phyloP scores from a whole-genome alignment of 2,329 filamentous ascomycete species.

The Geosmithia putterillii region DNA sequence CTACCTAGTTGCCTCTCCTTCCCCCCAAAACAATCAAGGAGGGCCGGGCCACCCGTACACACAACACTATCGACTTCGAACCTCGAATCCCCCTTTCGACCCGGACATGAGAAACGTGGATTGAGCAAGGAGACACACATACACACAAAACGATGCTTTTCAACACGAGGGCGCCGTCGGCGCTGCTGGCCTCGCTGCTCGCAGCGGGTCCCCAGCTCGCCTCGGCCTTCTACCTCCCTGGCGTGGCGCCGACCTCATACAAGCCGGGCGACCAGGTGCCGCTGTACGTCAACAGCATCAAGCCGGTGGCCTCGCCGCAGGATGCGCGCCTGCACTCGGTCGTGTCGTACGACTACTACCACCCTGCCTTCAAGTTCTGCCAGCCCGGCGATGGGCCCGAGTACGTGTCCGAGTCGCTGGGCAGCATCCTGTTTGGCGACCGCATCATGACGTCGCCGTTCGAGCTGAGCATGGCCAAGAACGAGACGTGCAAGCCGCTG shows the following conservation, averaged over 20 bases:
- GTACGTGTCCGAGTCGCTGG: slow-evolving; percentile 68
- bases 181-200: slow-evolving; percentile 37
- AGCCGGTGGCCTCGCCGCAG: slow-evolving; percentile 63
- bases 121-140: background rate
- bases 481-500: slow-evolving; percentile 76
- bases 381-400: slow-evolving; percentile 63
- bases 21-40: too few relatives aligned
- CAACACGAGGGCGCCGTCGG: slow-evolving; percentile 31
- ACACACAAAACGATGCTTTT: background rate
- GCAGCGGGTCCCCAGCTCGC: slow-evolving; percentile 35
- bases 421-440: slow-evolving; percentile 95
- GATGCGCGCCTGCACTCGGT: slow-evolving; percentile 83
- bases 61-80: background rate
- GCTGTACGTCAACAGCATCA: slow-evolving; percentile 85
- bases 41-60: background rate
- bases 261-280: slow-evolving; percentile 67
- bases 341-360: slow-evolving; percentile 93
- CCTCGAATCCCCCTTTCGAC: background rate
- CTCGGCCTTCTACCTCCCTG: slow-evolving; percentile 87
- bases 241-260: slow-evolving; percentile 90
- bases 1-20: too few relatives aligned
- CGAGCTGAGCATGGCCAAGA: slow-evolving; percentile 71
- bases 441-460: slow-evolving; percentile 96
- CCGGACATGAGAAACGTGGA: background rate
- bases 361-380: slow-evolving; percentile 80